Percentiles rank a stretch among this genome's conserved stretches.
These are phyloP conservation scores for Trifolium subterraneum DNA, from an alignment of 306 rosid species.

Conservation along the genomic window DNA sequence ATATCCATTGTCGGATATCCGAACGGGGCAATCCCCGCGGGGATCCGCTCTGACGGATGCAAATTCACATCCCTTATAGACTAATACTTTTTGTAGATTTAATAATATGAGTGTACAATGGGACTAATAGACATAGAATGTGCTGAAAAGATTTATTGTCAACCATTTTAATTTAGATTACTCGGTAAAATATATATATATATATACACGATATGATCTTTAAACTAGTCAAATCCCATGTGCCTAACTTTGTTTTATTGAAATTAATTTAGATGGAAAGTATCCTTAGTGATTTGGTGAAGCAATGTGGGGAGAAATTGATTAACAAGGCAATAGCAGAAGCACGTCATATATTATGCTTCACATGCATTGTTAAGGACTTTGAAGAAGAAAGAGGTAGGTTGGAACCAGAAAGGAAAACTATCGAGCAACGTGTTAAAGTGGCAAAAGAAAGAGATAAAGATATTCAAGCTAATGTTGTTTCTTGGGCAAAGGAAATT, in stretches of 20 bases:
- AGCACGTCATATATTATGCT: slow-evolving; percentile 4
- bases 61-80: too few relatives aligned
- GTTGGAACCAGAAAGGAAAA: background rate
- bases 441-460: background rate
- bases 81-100: too few relatives aligned
- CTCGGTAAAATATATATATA: too few relatives aligned
- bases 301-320: background rate
- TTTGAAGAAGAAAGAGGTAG: background rate
- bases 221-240: too few relatives aligned
- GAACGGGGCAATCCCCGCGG: too few relatives aligned
- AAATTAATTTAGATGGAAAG: slow-evolving; percentile 14
- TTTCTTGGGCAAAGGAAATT: background rate
- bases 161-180: too few relatives aligned
- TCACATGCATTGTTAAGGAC: background rate
- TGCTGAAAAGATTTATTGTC: too few relatives aligned
- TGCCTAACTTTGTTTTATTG: background rate
- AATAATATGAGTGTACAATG: too few relatives aligned
- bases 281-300: background rate
- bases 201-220: too few relatives aligned
- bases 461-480: background rate
- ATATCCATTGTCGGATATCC: too few relatives aligned
- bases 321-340: background rate
- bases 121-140: too few relatives aligned
- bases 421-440: background rate
- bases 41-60: too few relatives aligned